Base-by-base conservation (phyloP, 306 rosid genomes). In the Vigna mungo region DNA sequence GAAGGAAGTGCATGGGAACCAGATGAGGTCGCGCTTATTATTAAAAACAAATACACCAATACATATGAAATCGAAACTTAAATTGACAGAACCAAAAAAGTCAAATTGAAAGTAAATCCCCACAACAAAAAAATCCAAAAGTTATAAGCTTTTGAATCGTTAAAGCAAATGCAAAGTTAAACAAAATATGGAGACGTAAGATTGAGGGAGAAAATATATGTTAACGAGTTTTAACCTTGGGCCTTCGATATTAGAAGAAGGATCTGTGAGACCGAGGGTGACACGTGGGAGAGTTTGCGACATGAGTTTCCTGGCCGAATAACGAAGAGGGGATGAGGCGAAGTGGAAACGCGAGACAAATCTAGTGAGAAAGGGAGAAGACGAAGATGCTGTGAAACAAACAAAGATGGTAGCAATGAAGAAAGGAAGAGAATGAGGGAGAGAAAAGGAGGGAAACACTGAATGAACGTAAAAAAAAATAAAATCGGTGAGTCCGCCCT, bases 211-310 rank as follows among this genome's bases (percentile, higher is more conserved):
- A 65, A 55, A 46, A 27, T 15, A 36, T 1, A 25, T 15, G 68
- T 30, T 12, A 63, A 10, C 5, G 17, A 32, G 20, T 1, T 11
- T 7, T 6, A 16, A 95, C 99, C 96, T 96, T 85, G 9, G 91
- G 86, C 79, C 16, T 48, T 96, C 91, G 56, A 70, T 51, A 53
- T 14, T 70, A 41, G 88, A 44, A 30, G 99, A n/a, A n/a, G n/a
- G 97, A 51, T 84, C 79, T 39, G 99, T 96, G 71, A 96, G 99
- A 80, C 99, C 99, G 17, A 96, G 99, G 70, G 86, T 89, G 89
- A 89, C 91, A 59, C 36, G 83, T 36, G 98, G 86, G 37, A 85
- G 84, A 48, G 96, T 61, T 84, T 90, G 97, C 82, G 94, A 86
- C 99, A 91, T 96, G 87, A 79, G 86, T 73, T 78, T 87, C 44